These are phyloP conservation scores for Onygenales sp. DNA, from an alignment of 2,329 filamentous ascomycete genomes.

Conservation along the genomic window DNA sequence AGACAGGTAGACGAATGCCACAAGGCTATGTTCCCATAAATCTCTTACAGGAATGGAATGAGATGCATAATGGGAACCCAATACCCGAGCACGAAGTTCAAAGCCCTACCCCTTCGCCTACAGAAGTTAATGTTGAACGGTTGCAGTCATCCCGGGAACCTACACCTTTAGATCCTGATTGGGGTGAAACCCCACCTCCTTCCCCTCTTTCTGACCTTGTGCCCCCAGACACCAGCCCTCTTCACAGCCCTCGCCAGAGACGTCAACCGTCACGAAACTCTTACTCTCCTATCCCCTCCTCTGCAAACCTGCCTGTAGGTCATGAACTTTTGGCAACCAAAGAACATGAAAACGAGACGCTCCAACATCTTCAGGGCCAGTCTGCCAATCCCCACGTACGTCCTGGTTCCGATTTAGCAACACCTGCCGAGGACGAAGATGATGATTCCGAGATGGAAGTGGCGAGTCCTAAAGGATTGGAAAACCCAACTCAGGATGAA, in stretches of 20 bases:
- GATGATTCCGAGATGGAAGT: slow-evolving; percentile 3
- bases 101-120: neutral
- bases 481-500: neutral
- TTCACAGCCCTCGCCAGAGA: slow-evolving; percentile 1
- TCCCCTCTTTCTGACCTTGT: slow-evolving; percentile 10
- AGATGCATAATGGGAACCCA: slow-evolving; percentile 10
- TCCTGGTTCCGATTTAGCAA: neutral
- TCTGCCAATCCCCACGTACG: neutral
- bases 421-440: neutral
- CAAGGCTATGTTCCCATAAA: slow-evolving; percentile 25
- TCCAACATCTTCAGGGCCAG: too few species aligned
- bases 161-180: neutral
- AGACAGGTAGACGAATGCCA: slow-evolving; percentile 17
- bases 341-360: neutral
- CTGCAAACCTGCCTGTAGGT: too few species aligned
- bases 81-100: neutral
- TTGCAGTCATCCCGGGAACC: neutral
- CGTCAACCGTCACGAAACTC: too few species aligned
- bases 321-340: neutral
- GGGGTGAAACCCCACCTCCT: neutral
- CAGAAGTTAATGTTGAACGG: neutral
- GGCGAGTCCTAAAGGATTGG: neutral
- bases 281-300: too few species aligned
- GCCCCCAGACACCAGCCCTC: slow-evolving; percentile 23
- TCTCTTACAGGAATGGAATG: slow-evolving; percentile 29